Evolutionary conservation across 2,329 filamentous ascomycete species (phyloP), one percentile per base, ranked within the genome.

Genomic region (Phyllosticta paracitricarpa): DNA sequence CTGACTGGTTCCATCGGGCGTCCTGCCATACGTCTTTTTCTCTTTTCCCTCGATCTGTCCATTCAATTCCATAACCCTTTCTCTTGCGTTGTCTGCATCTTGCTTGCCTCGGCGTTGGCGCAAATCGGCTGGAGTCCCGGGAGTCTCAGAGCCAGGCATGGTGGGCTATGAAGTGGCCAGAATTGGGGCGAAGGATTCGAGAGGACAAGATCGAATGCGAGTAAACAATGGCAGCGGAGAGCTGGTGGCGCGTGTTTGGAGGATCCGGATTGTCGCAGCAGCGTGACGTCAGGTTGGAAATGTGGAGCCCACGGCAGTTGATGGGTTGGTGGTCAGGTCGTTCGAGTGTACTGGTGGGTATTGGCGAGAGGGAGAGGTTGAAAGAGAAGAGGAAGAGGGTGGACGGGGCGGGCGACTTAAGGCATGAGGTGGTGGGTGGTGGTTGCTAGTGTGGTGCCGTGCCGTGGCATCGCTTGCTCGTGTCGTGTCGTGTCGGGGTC

Each of bases 1-100:
- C 89, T 76, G 82, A 97, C 93, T 86, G 76, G 84, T 95, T 69
- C 93, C 93, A 76, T 92, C 89, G 30, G 90, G 90, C 14, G 93
- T 97, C 66, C 92, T 86, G 61, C 93, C 93, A 79, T 89, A 96
- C 0, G 91, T 96, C 79, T 90, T 93, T 72, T 85, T 86, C 64
- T 82, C 76, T 64, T 82, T 80, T 65, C 76, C 69, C 59, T 78
- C 75, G 67, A 81, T 78, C 63, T 76, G 68, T 63, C 80, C 76
- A 64, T 82, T 82, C 65, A 82, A 69, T 65, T 79, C 75, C 61
- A 78, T 69, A 33, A 81, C 79, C 61, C 76, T 74, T 63, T 77
- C 54, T 19, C 17, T 6, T 19, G 58, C 53, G 33, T n/a, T 35
- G 25, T 61, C 30, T 7, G 12, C 25, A n/a, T 56, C 54, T 1